Percentiles rank a stretch among this genome's conserved stretches.
Conservation (phyloP, 305 asterid genomes). For the Caryopteris hybrid region DNA sequence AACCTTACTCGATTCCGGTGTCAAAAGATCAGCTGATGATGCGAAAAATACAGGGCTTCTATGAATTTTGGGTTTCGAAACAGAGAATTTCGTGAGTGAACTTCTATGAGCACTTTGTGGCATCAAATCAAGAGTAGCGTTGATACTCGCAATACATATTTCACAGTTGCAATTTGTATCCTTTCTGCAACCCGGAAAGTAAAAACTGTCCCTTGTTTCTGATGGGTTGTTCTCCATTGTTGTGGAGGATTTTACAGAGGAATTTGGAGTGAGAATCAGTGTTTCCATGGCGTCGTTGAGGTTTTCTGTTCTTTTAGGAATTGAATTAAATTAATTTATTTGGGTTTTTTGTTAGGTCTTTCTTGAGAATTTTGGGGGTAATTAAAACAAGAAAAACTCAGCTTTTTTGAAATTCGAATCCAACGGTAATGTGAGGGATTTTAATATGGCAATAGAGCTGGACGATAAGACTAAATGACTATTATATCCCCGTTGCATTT, state of each 20-base stretch:
- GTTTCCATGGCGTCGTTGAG: conserved; percentile 38
- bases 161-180: conserved; percentile 79
- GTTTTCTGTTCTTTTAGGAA: conserved; percentile 4
- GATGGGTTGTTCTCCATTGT: conserved; percentile 31
- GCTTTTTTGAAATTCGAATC: conserved; percentile 43
- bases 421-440: conserved; percentile 40
- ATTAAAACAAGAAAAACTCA: background rate
- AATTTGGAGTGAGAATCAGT: conserved; percentile 41
- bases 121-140: conserved; percentile 82
- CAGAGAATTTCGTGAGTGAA: conserved; percentile 41
- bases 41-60: conserved; percentile 52
- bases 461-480: background rate
- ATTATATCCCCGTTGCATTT: background rate
- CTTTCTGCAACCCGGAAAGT: conserved; percentile 74
- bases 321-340: background rate
- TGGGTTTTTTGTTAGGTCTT: background rate
- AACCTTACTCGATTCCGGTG: conserved; percentile 32
- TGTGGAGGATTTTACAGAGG: conserved; percentile 57
- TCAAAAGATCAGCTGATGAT: conserved; percentile 23
- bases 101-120: conserved; percentile 41
- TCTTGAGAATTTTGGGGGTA: background rate
- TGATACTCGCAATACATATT: conserved; percentile 79
- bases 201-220: conserved; percentile 48
- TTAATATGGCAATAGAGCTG: background rate
- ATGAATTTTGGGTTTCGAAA: conserved; percentile 33